Percentiles rank a stretch among this genome's conserved stretches.
Conservation (phyloP, 495 filamentous ascomycete genomes). For the Jackrogersella minutella region DNA sequence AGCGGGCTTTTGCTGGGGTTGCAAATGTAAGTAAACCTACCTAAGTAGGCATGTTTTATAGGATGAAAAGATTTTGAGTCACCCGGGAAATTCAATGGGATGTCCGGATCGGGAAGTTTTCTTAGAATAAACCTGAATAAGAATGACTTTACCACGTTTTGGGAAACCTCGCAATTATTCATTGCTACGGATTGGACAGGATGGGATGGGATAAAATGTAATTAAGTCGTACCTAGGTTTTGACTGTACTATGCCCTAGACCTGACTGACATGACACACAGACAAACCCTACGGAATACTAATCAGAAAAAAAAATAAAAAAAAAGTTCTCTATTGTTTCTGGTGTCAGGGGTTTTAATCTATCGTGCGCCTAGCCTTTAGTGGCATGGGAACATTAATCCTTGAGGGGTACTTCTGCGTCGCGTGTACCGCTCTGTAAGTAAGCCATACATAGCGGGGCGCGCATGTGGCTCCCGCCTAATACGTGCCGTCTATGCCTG, state of each 20-base stretch:
- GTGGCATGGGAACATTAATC: constrained; percentile 18
- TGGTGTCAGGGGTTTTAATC: constrained; percentile 28
- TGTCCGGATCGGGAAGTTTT: constrained; percentile 19
- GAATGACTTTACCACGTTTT: constrained; percentile 16
- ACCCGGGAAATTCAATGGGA: constrained; percentile 1
- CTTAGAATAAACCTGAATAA: no score
- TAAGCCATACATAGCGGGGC: constrained; percentile 35
- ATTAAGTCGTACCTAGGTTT: no score
- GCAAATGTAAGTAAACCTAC: constrained; percentile 3
- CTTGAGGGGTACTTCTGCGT: constrained; percentile 18
- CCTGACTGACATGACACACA: constrained; percentile 8
- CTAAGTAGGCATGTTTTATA: neutral
- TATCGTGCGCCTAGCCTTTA: constrained; percentile 18
- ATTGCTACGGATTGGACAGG: no score
- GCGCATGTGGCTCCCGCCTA: constrained; percentile 31
- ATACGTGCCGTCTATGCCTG: constrained; percentile 11
- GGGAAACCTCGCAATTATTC: constrained; percentile 14
- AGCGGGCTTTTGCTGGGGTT: constrained; percentile 29
- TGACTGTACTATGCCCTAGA: no score
- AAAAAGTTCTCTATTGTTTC: constrained; percentile 10
- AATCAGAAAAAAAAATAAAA: constrained; percentile 11
- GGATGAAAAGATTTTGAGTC: constrained; percentile 8
- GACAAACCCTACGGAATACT: constrained; percentile 6
- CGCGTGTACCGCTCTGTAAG: constrained; percentile 30
- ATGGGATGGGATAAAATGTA: no score